Evolutionary conservation across 2,329 filamentous ascomycete species (phyloP), one percentile per base, ranked within the genome.

Genomic region (Stromatinia cepivora): DNA sequence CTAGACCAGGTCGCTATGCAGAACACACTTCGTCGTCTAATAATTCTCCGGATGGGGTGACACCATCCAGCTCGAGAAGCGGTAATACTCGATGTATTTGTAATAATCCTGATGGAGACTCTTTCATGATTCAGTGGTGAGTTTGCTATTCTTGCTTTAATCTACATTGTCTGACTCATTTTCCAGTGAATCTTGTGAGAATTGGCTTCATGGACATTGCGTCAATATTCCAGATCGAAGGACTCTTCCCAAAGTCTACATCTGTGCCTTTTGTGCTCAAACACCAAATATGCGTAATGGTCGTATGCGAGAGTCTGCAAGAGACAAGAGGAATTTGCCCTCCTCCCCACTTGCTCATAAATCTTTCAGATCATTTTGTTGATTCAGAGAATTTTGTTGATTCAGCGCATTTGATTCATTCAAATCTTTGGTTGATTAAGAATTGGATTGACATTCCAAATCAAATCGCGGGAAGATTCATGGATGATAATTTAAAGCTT

Each of bases 61-160:
- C 82, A 4, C 82, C 83, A 13, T 82, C 82, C 45, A 78, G 77
- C 66, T 71, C 75, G 22, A 74, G 74, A 61, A 77, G 75, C 66
- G 77, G 75, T 22, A 75, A 70, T 9, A 82, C 89, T 45, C 82
- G 87, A 71, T 90, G 88, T 73, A 81, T 88, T 25, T 90, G 88
- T 75, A 72, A 79, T 74, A 72, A 79, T 76, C 62, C 75, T 74
- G 82, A 83, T 56, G 78, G 76, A 53, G 81, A 83, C 58, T 81
- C 83, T 63, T 87, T 87, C 73, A 84, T 90, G 83, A 83, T 90
- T 70, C 86, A 88, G 78, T 90, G 88, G 88, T 90, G 82, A 71
- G 84, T 78, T 46, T 46, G 9, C 1, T 17, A 50, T 48, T 66
- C 31, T 46, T 10, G 17, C 4, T 65, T 17, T 36, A 45, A 53